Conservation (phyloP, 352 stramenopile species). For the Pythium aristosporum region DNA sequence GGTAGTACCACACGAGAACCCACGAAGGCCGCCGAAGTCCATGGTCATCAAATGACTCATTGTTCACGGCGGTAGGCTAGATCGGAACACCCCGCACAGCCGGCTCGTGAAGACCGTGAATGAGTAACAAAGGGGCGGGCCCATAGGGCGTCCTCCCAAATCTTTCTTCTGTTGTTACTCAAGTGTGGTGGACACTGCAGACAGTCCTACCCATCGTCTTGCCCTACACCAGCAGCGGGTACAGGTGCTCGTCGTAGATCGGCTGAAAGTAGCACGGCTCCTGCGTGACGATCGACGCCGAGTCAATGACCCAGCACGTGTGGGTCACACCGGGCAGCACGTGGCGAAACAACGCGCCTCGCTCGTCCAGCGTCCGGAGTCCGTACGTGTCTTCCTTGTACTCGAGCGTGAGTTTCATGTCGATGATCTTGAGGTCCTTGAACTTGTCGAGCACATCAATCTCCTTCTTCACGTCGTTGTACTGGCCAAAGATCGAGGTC, state of each 20-base stretch:
- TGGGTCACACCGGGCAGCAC: conserved; percentile 28
- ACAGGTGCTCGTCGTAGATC: conserved; percentile 41
- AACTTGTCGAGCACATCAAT: conserved; percentile 34
- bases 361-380: conserved; percentile 32
- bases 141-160: neutral
- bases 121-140: too few relatives aligned
- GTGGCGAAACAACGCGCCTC: conserved; percentile 27
- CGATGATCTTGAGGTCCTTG: conserved; percentile 30
- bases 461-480: conserved; percentile 31
- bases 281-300: neutral
- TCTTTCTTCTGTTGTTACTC: neutral
- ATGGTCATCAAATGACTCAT: too few relatives aligned
- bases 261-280: conserved; percentile 34
- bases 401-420: conserved; percentile 36
- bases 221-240: neutral
- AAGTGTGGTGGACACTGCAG: neutral
- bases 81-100: too few relatives aligned
- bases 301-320: conserved; percentile 35
- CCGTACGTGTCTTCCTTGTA: conserved; percentile 44
- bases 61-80: too few relatives aligned
- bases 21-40: too few relatives aligned
- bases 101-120: too few relatives aligned
- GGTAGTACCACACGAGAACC: too few relatives aligned
- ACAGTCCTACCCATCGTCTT: neutral
- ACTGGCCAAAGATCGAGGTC: conserved; percentile 32